A percentile compares a stretch with the other conserved stretches of the same genome.
These are phyloP conservation scores for Candida hispaniensis DNA, from an alignment of 805 yeast genomes.

Conservation along the genomic window DNA sequence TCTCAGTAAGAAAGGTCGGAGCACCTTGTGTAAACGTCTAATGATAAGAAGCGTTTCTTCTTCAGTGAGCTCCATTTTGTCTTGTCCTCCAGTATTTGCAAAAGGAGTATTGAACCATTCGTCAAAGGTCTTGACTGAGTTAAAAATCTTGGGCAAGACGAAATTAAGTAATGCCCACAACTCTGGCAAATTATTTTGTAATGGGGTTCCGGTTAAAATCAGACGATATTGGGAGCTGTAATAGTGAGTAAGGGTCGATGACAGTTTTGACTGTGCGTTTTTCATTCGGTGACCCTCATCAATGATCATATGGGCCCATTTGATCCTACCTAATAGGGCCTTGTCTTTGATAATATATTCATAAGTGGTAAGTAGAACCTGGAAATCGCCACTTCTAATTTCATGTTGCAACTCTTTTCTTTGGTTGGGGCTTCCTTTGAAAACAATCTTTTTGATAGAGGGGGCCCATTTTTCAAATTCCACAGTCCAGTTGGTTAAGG, in stretches of 20 bases:
- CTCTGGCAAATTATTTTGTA: constrained; percentile 91
- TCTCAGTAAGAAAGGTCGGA: constrained; percentile 87
- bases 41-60: constrained; percentile 91
- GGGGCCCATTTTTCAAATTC: constrained; percentile 99
- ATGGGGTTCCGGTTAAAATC: constrained; percentile 93
- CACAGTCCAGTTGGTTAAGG: constrained; percentile 88
- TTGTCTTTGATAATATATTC: constrained; percentile 91
- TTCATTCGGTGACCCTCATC: constrained; percentile 99
- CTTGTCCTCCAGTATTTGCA: constrained; percentile 94
- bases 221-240: constrained; percentile 80
- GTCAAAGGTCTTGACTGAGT: constrained; percentile 91
- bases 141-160: constrained; percentile 90
- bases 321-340: constrained; percentile 61
- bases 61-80: constrained; percentile 85
- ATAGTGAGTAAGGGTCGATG: constrained; percentile 69
- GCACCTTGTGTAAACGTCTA: constrained; percentile 89
- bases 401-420: constrained; percentile 66
- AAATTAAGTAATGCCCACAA: constrained; percentile 93
- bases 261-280: constrained; percentile 78
- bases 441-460: constrained; percentile 62
- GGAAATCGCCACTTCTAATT: constrained; percentile 71
- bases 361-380: constrained; percentile 82
- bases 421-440: constrained; percentile 85
- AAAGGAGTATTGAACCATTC: constrained; percentile 99
- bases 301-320: constrained; percentile 95